Evolutionary conservation across 768 basidiomycete genomes (phyloP).

Genomic region (Psilocybe subaeruginosa): DNA sequence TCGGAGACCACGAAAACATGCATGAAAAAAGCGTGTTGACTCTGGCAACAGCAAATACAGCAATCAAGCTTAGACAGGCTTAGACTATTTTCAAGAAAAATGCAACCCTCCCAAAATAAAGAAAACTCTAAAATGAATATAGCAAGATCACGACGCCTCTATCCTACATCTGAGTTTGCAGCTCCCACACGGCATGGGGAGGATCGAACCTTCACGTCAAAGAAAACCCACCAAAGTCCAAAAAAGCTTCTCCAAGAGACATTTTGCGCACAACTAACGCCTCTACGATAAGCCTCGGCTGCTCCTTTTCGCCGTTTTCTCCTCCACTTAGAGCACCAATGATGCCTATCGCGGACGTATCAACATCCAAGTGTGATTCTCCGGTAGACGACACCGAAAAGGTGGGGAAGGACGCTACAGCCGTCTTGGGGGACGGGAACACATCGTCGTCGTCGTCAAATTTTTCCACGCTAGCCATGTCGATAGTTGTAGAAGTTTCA

Average conservation of each 20-base stretch:
- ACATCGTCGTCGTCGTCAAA: constrained; percentile 38
- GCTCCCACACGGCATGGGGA: not conserved
- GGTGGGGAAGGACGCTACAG: constrained; percentile 25
- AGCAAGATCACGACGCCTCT: no score
- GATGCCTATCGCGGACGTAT: constrained; percentile 25
- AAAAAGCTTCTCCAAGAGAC: constrained; percentile 72
- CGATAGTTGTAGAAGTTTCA: constrained; percentile 18
- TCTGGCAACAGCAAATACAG: no score
- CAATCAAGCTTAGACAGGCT: no score
- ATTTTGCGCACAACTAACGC: constrained; percentile 80
- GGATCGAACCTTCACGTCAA: constrained; percentile 28
- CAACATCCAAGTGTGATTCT: constrained; percentile 31
- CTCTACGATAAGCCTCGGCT: constrained; percentile 76
- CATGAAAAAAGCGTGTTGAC: no score
- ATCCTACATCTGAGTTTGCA: no score
- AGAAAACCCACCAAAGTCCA: constrained; percentile 73
- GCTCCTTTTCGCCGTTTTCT: constrained; percentile 19
- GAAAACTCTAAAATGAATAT: no score
- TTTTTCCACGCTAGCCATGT: constrained; percentile 8
- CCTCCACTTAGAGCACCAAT: constrained; percentile 20
- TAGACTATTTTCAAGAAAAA: no score
- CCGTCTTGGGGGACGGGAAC: constrained; percentile 34
- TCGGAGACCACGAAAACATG: no score
- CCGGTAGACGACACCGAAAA: constrained; percentile 26
- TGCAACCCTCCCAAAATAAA: no score